Evolutionary conservation across 306 rosid species (phyloP).

Genomic region (Prunus davidiana): DNA sequence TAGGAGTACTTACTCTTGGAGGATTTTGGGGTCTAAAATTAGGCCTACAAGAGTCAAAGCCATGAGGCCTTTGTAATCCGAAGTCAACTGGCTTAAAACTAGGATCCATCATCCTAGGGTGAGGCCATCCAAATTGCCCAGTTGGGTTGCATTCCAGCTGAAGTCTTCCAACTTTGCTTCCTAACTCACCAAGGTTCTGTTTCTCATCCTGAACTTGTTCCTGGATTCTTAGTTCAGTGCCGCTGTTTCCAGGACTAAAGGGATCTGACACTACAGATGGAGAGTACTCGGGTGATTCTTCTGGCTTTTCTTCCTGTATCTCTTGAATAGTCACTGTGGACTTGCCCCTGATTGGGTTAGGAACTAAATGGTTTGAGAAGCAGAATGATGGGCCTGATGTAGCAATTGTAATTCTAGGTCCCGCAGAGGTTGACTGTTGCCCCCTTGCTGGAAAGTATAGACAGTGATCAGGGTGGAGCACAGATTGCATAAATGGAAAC

Average conservation of each 20-base stretch:
- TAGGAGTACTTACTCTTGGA: slow-evolving; percentile 34
- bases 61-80: slow-evolving; percentile 34
- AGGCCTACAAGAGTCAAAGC: slow-evolving; percentile 24
- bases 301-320: slow-evolving; percentile 63
- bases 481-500: slow-evolving; percentile 63
- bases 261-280: slow-evolving; percentile 21
- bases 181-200: slow-evolving; percentile 29
- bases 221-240: slow-evolving; percentile 29
- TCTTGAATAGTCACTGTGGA: slow-evolving; percentile 74
- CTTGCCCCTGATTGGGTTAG: slow-evolving; percentile 41
- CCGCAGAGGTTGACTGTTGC: slow-evolving; percentile 42
- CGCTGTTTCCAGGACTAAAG: slow-evolving; percentile 20
- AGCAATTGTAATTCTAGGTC: slow-evolving; percentile 46
- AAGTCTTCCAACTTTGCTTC: slow-evolving; percentile 30
- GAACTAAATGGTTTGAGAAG: slow-evolving; percentile 42
- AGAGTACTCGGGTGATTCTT: slow-evolving; percentile 33
- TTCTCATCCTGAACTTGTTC: slow-evolving; percentile 36
- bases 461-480: slow-evolving; percentile 48
- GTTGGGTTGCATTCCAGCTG: slow-evolving; percentile 32
- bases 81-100: slow-evolving; percentile 30
- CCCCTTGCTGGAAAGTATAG: slow-evolving; percentile 56
- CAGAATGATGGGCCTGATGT: slow-evolving; percentile 52
- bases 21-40: slow-evolving; percentile 24
- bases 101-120: slow-evolving; percentile 28
- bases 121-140: slow-evolving; percentile 37